Evolutionary conservation across 1,284 basidiomycete species (phyloP), one percentile per base, ranked within the genome.

Genomic region (Rhodotorula sp.): DNA sequence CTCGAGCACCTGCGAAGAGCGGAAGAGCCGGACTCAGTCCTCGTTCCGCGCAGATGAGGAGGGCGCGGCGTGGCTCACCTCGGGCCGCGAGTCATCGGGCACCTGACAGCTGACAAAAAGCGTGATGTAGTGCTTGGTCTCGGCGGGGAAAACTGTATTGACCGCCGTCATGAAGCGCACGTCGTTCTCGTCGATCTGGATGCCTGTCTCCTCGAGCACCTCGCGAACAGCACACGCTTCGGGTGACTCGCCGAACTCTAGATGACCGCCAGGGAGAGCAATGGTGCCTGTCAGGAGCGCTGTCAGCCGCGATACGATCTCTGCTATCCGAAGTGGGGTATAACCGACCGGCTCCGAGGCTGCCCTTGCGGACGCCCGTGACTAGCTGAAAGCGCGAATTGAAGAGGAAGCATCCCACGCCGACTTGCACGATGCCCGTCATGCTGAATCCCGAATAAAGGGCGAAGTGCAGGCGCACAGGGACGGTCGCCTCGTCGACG

Each of bases 191-290:
- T 77, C 69, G 45, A 80, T 75, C 3, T 69, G 67, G 3, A 82
- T 63, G 8, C 81, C 81, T 0, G 77, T 79, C 74, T 82, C 79
- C 67, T 81, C 80, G 42, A 66, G 67, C 9, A 79, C 76, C 59
- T 81, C 80, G 23, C 80, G 76, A 45, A 63, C 69, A 4, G 78
- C 80, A 61, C 80, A 81, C 0, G 75, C 76, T 54, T 76, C 71
- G 42, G 78, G 80, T 1, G 74, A 67, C 64, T 81, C 80, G 64
- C 79, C 77, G 13, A 78, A 67, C 48, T 81, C 80, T 66, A 81
- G 79, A 59, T 81, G 80, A 0, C 80, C 80, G 23, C 80, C 80
- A 2, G 80, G 79, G 14, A 81, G 77, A 23, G 78, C 68, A 1
- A 70, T 56, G 0, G 69, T 63, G 23, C 74, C 77, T 77, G 54